Base-by-base conservation (phyloP, 75 land plant species). In the Larix kaempferi region DNA sequence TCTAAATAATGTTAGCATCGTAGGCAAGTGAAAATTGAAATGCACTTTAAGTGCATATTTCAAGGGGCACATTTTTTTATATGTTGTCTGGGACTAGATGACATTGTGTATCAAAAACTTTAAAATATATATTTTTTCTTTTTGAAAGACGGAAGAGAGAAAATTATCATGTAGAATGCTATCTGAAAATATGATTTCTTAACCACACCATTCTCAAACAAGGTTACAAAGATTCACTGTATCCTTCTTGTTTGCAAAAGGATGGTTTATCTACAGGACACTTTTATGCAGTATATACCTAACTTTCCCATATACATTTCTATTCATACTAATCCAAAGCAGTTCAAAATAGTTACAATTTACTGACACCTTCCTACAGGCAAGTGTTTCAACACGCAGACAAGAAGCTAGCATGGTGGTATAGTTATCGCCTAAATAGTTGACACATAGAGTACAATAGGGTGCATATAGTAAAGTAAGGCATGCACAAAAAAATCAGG, bases 51-150 rank as follows among this genome's bases (percentile, higher is more conserved):
- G 1, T 49, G 23, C 35, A 22, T n/a, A 25, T 27, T 27, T 4
- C 22, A 71, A 17, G 10, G 1, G 61, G 59, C 14, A 49, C 13
- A 55, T 1, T 66, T 29, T 52, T 62, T 63, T 37, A 95, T 98
- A 94, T 95, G 92, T 90, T 90, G 78, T 98, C 99, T 71, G 99
- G 99, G 22, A 80, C 21, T 65, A 88, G 81, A 59, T 93, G 85
- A 10, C 87, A 86, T 54, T 88, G 88, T 25, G 86, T 71, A 76
- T 98, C 99, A 91, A 87, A 91, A 15, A 90, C 98, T 77, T 93
- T 98, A 49, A 95, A 86, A 75, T 78, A 93, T n/a, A 88, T 84
- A 72, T 89, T 91, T 67, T 83, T 88, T 60, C 98, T 76, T 83
- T 84, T 98, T 98, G 79, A 3, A 41, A 76, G 21, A 59, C 17